These are phyloP conservation scores for Prunus salicina DNA, from an alignment of 306 rosid species.

Conservation along the genomic window DNA sequence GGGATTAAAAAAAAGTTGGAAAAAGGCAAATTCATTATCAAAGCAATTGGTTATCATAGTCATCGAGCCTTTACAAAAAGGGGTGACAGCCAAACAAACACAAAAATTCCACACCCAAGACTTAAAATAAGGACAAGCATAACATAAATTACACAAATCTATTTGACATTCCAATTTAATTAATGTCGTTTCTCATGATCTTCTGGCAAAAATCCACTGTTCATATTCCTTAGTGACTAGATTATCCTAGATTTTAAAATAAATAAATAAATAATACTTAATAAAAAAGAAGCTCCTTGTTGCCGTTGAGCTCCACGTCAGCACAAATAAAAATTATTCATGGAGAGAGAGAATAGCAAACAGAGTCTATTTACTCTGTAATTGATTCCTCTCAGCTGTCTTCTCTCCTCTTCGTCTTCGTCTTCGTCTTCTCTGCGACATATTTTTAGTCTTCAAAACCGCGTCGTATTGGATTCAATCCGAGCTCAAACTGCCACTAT, in stretches of 20 bases:
- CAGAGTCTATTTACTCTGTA: background rate
- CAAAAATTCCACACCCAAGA: background rate
- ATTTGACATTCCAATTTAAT: background rate
- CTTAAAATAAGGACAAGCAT: background rate
- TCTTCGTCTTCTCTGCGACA: too few relatives aligned
- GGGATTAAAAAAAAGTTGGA: background rate
- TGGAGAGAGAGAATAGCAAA: background rate
- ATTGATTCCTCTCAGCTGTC: background rate
- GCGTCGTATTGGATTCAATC: conserved; percentile 23
- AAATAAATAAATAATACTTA: background rate
- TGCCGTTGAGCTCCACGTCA: conserved; percentile 7
- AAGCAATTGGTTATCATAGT: background rate
- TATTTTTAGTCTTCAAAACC: background rate
- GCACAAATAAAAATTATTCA: background rate
- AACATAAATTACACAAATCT: background rate
- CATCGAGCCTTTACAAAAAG: background rate
- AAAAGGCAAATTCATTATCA: background rate
- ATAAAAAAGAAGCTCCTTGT: background rate
- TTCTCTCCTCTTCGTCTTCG: background rate
- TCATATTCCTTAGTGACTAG: background rate
- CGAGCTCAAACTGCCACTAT: background rate
- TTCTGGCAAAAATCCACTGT: too few relatives aligned
- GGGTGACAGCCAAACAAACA: background rate
- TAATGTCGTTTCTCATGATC: background rate
- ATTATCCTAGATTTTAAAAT: background rate